phyloP scores from a whole-genome alignment of 2,329 filamentous ascomycete genomes.

The Aspergillus pseudotamarii region DNA sequence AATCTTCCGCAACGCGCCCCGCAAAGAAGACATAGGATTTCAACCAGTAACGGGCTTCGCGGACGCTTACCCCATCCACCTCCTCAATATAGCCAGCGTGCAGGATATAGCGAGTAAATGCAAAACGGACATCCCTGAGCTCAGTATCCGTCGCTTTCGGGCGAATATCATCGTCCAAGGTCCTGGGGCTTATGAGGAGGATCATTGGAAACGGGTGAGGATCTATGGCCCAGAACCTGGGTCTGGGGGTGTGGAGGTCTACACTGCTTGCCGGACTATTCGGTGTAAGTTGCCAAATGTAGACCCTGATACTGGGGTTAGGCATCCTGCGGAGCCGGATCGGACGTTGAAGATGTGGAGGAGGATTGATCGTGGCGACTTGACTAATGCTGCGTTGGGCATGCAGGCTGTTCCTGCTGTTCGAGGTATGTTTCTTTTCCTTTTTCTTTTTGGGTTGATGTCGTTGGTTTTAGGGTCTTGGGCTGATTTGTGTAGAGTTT shows the following conservation, averaged over 20 bases:
- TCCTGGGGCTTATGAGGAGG: slow-evolving; percentile 57
- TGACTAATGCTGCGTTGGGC: slow-evolving; percentile 53
- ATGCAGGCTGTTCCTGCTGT: slow-evolving; percentile 53
- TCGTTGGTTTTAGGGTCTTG: background rate
- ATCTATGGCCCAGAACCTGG: slow-evolving; percentile 1
- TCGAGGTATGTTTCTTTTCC: slow-evolving; percentile 22
- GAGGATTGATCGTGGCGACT: slow-evolving; percentile 54
- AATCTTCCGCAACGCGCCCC: slow-evolving; percentile 58
- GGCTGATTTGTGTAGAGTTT: slow-evolving; percentile 29
- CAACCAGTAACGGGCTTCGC: slow-evolving; percentile 58
- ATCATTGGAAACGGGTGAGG: slow-evolving; percentile 57
- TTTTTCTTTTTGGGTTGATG: background rate
- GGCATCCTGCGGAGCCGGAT: slow-evolving; percentile 52
- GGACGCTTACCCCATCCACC: slow-evolving; percentile 62
- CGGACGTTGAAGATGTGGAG: slow-evolving; percentile 53
- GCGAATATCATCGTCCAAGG: slow-evolving; percentile 62
- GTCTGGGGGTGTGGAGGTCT: slow-evolving; percentile 31
- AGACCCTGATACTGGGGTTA: slow-evolving; percentile 56
- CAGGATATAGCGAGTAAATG: slow-evolving; percentile 53
- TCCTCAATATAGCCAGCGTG: slow-evolving; percentile 58
- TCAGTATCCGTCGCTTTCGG: slow-evolving; percentile 59
- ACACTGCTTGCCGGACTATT: slow-evolving; percentile 60
- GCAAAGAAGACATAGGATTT: slow-evolving; percentile 54
- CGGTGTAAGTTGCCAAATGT: slow-evolving; percentile 63
- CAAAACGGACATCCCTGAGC: slow-evolving; percentile 37